A percentile compares a stretch with the other conserved stretches of the same genome.
phyloP scores from a whole-genome alignment of 176 grass and related monocot genomes.

The Themeda triandra region DNA sequence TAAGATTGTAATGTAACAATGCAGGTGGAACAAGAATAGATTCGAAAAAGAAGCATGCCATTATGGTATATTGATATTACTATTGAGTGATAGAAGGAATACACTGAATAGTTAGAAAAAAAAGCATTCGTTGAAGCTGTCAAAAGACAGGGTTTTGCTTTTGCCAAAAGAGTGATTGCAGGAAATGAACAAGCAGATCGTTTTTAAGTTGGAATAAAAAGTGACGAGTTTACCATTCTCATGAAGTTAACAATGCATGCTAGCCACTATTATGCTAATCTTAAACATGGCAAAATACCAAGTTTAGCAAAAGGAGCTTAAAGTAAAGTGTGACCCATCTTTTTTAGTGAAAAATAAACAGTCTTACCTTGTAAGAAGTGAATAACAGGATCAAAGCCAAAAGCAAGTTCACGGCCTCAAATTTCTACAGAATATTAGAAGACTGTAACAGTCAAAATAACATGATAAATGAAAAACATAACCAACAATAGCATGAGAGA shows the following conservation, averaged over 20 bases:
- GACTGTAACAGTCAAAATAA: slow-evolving; percentile 14
- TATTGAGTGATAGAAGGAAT: neutral
- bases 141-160: neutral
- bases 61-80: neutral
- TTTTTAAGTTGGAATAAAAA: neutral
- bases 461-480: neutral
- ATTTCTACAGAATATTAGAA: slow-evolving; percentile 62
- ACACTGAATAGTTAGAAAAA: neutral
- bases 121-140: neutral
- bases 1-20: neutral
- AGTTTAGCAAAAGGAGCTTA: neutral
- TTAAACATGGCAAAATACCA: slow-evolving; percentile 3
- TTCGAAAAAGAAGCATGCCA: neutral
- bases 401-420: slow-evolving; percentile 91
- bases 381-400: slow-evolving; percentile 88
- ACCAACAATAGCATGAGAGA: slow-evolving; percentile 3
- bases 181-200: neutral
- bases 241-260: slow-evolving; percentile 7
- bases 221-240: neutral
- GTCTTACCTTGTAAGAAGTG: slow-evolving; percentile 86
- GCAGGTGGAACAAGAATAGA: neutral
- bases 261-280: slow-evolving; percentile 4
- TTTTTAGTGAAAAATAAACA: slow-evolving; percentile 4
- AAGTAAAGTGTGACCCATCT: slow-evolving; percentile 11
- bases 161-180: neutral